Evolutionary conservation across 202 grass and related monocot genomes (phyloP).

Genomic region (Sporobolus alterniflorus): DNA sequence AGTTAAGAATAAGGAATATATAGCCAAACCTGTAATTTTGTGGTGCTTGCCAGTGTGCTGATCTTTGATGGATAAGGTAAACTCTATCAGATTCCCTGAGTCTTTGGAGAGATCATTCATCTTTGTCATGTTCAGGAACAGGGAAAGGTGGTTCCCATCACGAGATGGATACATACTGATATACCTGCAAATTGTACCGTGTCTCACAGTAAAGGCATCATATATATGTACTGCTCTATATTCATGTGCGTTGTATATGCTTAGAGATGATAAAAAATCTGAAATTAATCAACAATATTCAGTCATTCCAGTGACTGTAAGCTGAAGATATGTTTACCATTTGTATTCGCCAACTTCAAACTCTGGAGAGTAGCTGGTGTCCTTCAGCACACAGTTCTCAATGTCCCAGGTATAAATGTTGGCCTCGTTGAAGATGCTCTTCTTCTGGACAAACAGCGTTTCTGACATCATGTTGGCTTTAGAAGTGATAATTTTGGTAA

Average conservation of each 20-base stretch:
- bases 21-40: conserved; percentile 12
- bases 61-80: conserved; percentile 45
- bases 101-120: background rate
- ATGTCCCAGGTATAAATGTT: conserved; percentile 47
- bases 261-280: background rate
- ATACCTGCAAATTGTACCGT: conserved; percentile 14
- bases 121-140: conserved; percentile 34
- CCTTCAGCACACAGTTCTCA: conserved; percentile 38
- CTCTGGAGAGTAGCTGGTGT: conserved; percentile 6
- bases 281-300: background rate
- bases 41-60: conserved; percentile 17
- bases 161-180: conserved; percentile 9
- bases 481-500: conserved; percentile 12
- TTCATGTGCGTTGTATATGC: background rate
- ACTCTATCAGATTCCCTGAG: conserved; percentile 36
- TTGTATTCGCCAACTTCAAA: conserved; percentile 35
- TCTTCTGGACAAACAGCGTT: conserved; percentile 35
- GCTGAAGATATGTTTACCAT: conserved; percentile 22
- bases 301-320: conserved; percentile 7
- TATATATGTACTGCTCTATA: background rate
- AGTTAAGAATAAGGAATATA: background rate
- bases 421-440: conserved; percentile 10
- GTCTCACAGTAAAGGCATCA: too few species aligned
- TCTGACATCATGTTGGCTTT: conserved; percentile 6
- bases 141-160: conserved; percentile 41